Evolutionary conservation across 2,329 filamentous ascomycete species (phyloP).

Genomic region (Colletotrichum melonis): DNA sequence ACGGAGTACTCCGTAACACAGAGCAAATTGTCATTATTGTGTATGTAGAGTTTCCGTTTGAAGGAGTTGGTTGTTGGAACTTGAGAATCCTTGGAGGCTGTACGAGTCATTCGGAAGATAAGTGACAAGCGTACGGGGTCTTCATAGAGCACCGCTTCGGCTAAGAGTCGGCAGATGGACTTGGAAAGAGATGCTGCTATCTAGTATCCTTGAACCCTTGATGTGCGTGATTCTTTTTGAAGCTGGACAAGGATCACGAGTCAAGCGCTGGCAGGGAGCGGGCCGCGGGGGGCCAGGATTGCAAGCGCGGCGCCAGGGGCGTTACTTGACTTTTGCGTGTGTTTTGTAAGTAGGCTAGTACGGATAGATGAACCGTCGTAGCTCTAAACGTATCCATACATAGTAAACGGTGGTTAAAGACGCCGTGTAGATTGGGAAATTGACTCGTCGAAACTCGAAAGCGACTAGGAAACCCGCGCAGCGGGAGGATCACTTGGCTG

Average conservation of each 20-base stretch:
- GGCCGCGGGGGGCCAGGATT: slow-evolving; percentile 15
- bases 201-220: background rate
- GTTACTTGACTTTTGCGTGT: background rate
- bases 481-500: slow-evolving; percentile 29
- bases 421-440: background rate
- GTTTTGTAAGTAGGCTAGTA: background rate
- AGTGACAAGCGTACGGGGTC: background rate
- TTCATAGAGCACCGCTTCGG: background rate
- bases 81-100: background rate
- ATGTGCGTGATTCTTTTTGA: background rate
- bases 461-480: background rate
- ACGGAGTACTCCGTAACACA: too few species aligned
- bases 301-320: slow-evolving; percentile 4
- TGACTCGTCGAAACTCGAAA: background rate
- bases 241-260: slow-evolving; percentile 15
- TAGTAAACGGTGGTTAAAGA: background rate
- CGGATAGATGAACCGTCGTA: background rate
- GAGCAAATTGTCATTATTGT: background rate
- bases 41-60: background rate
- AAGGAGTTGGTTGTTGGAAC: background rate
- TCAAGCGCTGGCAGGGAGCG: slow-evolving; percentile 24
- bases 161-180: background rate
- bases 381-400: too few species aligned
- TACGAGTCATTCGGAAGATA: slow-evolving; percentile 23
- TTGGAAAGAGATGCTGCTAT: background rate